Conservation (phyloP, 192 early-diverging fungal genomes). For the Coemansia sp. region DNA sequence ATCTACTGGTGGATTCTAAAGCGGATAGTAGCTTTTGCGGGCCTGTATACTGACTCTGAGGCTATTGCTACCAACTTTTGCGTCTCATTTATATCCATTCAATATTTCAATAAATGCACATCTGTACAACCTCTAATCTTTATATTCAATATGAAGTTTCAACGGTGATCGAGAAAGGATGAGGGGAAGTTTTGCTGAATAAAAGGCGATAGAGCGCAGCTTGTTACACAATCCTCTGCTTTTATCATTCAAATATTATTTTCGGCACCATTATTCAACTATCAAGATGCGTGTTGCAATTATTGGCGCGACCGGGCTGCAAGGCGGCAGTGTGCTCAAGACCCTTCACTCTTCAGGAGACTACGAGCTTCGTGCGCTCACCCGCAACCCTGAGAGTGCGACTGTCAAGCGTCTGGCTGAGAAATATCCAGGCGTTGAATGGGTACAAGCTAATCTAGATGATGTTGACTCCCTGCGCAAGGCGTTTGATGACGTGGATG, state of each 20-base stretch:
- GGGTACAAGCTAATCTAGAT: conserved; percentile 24
- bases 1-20: conserved; percentile 58
- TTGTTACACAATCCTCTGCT: too few relatives aligned
- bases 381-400: conserved; percentile 20
- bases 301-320: conserved; percentile 41
- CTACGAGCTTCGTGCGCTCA: conserved; percentile 37
- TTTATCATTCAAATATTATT: neutral
- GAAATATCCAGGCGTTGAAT: conserved; percentile 32
- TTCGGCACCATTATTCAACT: neutral
- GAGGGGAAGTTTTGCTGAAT: neutral
- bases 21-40: too few relatives aligned
- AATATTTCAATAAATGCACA: too few relatives aligned
- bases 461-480: conserved; percentile 22
- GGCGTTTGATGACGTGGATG: conserved; percentile 23
- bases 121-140: too few relatives aligned
- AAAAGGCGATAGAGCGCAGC: too few relatives aligned
- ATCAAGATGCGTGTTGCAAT: conserved; percentile 36
- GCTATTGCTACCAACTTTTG: too few relatives aligned
- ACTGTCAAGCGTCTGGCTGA: conserved; percentile 12
- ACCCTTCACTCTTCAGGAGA: conserved; percentile 19
- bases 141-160: too few relatives aligned
- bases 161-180: neutral
- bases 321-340: conserved; percentile 46
- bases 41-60: too few relatives aligned
- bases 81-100: too few relatives aligned